Base-by-base conservation (phyloP, 2,329 filamentous ascomycete species). In the Fonsecaea multimorphosa region DNA sequence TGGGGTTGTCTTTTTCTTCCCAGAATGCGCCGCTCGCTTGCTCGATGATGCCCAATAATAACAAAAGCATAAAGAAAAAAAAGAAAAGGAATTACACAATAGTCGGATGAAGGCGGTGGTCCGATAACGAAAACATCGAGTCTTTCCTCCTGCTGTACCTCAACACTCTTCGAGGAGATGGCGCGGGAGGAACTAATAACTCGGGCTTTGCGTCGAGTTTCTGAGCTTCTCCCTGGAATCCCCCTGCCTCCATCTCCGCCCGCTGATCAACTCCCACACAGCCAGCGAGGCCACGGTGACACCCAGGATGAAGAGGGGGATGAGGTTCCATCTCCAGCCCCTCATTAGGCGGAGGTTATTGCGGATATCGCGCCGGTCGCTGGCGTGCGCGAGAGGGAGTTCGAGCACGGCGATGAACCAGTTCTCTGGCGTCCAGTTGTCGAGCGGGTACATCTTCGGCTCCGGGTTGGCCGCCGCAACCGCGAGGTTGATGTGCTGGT, bases 391-490 rank as follows among this genome's bases (percentile, higher is more conserved):
- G 6, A 72, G 65, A 3, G 66, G 63, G 16, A 72, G 61, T 1
- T 53, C 53, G 14, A 72, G 66, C 2, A 72, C 66, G 5, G 70
- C 70, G n/a, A 59, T 49, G 59, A 71, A 72, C 70, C 70, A 72
- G 58, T 71, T 71, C 59, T 72, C 70, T 12, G 70, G 70, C 52
- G 70, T 72, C 70, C 70, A 72, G 22, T 68, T 38, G 56, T 71
- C 55, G 12, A 68, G 56, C 24, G 69, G 66, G 69, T 75, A 76
- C 31, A 76, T 72, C 19, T 76, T 55, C 24, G 76, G 76, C 60
- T 78, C 76, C 22, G 76, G 73, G 16, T 71, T 69, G 38, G 70
- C 71, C 53, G 67, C 61, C 7, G 71, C 68, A 24, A 67, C 62
- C 40, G 68, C 66, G 12, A 72, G 58, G 44, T 75, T 68, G 67